These are phyloP conservation scores for Penicillium coffeae DNA, from an alignment of 495 filamentous ascomycete genomes.

Conservation along the genomic window DNA sequence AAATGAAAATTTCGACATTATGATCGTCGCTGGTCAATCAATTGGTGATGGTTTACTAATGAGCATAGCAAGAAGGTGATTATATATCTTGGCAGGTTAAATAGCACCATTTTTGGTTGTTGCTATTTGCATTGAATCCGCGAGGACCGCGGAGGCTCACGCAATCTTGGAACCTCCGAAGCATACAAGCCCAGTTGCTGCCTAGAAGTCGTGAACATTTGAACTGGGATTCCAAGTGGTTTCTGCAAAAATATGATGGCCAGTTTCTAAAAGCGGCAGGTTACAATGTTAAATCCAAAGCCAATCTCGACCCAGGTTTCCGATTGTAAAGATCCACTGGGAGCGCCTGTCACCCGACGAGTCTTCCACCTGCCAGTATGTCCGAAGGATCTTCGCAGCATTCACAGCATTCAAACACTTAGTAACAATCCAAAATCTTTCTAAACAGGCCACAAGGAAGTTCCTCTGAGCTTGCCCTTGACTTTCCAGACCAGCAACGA, in stretches of 20 bases:
- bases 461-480: conserved; percentile 20
- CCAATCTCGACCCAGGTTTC: conserved; percentile 34
- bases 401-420: conserved; percentile 38
- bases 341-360: conserved; percentile 6
- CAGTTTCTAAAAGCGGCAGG: too few species aligned
- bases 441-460: conserved; percentile 25
- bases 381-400: conserved; percentile 26
- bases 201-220: too few species aligned
- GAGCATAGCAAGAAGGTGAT: too few species aligned
- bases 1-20: too few species aligned
- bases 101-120: neutral
- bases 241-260: too few species aligned
- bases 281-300: conserved; percentile 30
- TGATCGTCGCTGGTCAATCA: too few species aligned
- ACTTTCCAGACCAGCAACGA: conserved; percentile 52
- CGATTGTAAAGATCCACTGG: conserved; percentile 39
- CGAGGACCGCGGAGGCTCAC: too few species aligned
- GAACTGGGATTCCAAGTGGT: too few species aligned
- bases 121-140: too few species aligned
- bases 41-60: too few species aligned
- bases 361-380: conserved; percentile 24
- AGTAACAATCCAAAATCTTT: conserved; percentile 35
- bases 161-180: too few species aligned
- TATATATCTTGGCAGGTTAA: neutral
- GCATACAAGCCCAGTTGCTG: too few species aligned